Evolutionary conservation across 2,329 filamentous ascomycete genomes (phyloP), one percentile per base, ranked within the genome.

Genomic region (Mollisia scopiformis): DNA sequence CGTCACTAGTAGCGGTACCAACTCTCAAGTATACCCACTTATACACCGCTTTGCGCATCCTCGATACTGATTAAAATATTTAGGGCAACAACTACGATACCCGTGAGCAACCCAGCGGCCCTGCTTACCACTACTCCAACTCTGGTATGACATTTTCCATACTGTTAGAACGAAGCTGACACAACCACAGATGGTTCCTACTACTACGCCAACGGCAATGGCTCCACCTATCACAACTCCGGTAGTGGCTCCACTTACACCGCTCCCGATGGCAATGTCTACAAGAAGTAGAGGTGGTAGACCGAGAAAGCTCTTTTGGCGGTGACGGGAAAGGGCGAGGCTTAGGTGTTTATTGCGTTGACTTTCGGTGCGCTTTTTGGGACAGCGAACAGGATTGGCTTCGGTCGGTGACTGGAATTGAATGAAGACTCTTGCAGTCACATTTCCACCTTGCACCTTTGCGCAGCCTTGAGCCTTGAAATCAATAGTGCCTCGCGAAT

Each of bases 191-290:
- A 90, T 67, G 87, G 88, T 37, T 89, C 86, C 1, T 91, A 91
- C 80, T 90, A 91, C 78, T 91, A 91, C 76, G 84, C 82, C 72
- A 91, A 91, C 76, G 76, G 86, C 49, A 82, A 89, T 64, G 86
- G 87, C 14, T 89, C 84, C 70, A 88, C 84, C 39, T 91, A 91
- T 77, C 77, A 90, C 80, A 88, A 89, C 75, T 74, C 80, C 66
- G 86, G 87, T 47, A 72, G 73, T 6, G 70, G 75, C 52, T 82
- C 84, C 25, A 85, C 75, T 19, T 91, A 91, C 75, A 91, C 84
- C 19, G 67, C 85, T 10, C 75, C 88, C 6, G 76, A 77, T 58
- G 83, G 81, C 39, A 31, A 68, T 53, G 67, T 57, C n/a, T 66
- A 63, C 50, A 69, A 68, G 65, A 72, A 71, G 62, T 69, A 56